Evolutionary conservation across 805 yeast genomes (phyloP).

Genomic region (Kuraishia cidri): DNA sequence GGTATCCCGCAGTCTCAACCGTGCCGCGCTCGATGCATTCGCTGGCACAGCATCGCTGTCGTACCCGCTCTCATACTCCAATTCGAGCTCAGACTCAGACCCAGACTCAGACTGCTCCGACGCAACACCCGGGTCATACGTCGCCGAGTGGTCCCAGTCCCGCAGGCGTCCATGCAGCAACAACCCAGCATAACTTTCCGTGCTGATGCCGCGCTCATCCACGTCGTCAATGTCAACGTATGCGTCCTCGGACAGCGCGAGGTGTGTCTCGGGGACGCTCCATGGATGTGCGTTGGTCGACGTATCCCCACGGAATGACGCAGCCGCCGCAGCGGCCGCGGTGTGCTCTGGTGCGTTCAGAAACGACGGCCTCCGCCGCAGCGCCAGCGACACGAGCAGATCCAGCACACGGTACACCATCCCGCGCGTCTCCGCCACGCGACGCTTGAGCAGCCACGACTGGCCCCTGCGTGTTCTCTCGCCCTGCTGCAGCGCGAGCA

Average conservation of each 20-base stretch:
- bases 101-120: constrained; percentile 3
- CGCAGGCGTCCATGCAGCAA: background rate
- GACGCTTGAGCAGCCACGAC: background rate
- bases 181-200: background rate
- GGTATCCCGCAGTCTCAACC: too few relatives aligned
- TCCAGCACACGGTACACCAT: background rate
- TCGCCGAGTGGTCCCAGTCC: background rate
- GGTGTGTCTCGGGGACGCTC: background rate
- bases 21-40: too few relatives aligned
- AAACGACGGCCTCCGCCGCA: constrained; percentile 1
- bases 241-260: background rate
- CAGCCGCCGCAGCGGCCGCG: background rate
- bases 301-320: too few relatives aligned
- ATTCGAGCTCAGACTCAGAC: constrained; percentile 3
- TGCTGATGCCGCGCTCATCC: too few relatives aligned
- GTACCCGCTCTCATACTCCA: constrained; percentile 2
- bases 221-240: too few relatives aligned
- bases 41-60: too few relatives aligned
- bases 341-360: background rate
- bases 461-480: background rate
- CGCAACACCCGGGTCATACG: constrained; percentile 2
- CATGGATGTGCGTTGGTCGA: too few relatives aligned
- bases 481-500: background rate
- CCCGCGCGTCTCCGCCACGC: background rate
- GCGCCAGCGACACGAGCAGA: background rate